Evolutionary conservation across 2,329 filamentous ascomycete species (phyloP).

Genomic region (Teratosphaeria epicoccoides): DNA sequence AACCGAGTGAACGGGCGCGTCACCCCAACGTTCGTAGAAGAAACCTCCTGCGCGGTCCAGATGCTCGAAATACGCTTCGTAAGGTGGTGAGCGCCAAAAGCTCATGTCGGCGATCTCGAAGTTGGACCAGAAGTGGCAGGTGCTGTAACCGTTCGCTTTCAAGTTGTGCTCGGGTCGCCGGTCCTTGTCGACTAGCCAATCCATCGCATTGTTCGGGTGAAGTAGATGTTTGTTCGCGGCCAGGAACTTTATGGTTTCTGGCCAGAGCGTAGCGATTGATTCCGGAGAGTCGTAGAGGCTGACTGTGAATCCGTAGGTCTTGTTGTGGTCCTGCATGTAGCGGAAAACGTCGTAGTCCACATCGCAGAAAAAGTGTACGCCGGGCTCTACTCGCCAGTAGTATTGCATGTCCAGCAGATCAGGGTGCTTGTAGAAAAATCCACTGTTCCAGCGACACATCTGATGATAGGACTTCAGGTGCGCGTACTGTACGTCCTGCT

Average conservation of each 20-base stretch:
- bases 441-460: slow-evolving; percentile 99
- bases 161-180: slow-evolving; percentile 69
- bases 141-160: slow-evolving; percentile 85
- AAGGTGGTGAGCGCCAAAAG: slow-evolving; percentile 83
- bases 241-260: slow-evolving; percentile 87
- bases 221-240: slow-evolving; percentile 66
- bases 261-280: slow-evolving; percentile 82
- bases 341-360: slow-evolving; percentile 97
- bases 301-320: slow-evolving; percentile 98
- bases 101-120: slow-evolving; percentile 91
- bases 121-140: slow-evolving; percentile 98
- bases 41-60: slow-evolving; percentile 90
- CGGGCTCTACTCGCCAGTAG: slow-evolving; percentile 98
- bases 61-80: slow-evolving; percentile 94
- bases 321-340: slow-evolving; percentile 97
- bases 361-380: slow-evolving; percentile 98
- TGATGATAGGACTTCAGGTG: slow-evolving; percentile 86
- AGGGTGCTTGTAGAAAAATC: slow-evolving; percentile 94
- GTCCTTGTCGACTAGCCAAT: slow-evolving; percentile 72
- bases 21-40: slow-evolving; percentile 98
- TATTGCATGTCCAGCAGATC: slow-evolving; percentile 72
- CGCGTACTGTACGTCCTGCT: slow-evolving; percentile 84
- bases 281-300: slow-evolving; percentile 87
- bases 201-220: slow-evolving; percentile 72
- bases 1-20: slow-evolving; percentile 93